phyloP scores from a whole-genome alignment of 352 stramenopile species.

The Globisporangium ultimum region DNA sequence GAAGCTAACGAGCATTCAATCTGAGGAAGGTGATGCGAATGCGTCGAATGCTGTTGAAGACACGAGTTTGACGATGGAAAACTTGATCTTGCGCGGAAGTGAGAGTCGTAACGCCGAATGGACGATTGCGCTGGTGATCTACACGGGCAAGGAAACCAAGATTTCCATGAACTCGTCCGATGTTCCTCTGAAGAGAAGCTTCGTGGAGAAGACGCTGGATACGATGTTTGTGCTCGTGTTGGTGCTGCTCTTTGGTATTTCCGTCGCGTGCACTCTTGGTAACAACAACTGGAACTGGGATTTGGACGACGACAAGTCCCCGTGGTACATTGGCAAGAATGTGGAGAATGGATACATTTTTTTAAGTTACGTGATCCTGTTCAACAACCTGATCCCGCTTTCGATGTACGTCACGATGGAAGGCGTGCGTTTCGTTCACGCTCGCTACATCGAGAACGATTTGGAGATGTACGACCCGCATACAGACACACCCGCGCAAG shows the following conservation, averaged over 20 bases:
- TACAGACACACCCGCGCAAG: constrained; percentile 71
- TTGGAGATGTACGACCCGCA: constrained; percentile 76
- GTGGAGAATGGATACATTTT: constrained; percentile 85
- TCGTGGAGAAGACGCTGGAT: constrained; percentile 84
- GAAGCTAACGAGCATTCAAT: constrained; percentile 28
- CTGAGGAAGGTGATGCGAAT: constrained; percentile 21
- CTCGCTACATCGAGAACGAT: constrained; percentile 82
- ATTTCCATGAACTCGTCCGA: constrained; percentile 81
- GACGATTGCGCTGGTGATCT: constrained; percentile 83
- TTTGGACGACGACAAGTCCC: constrained; percentile 36
- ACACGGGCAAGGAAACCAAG: constrained; percentile 82
- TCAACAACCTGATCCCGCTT: constrained; percentile 87
- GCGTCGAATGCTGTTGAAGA: constrained; percentile 14
- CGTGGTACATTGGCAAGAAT: constrained; percentile 65
- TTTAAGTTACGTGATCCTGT: constrained; percentile 87
- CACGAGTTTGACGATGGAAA: constrained; percentile 83
- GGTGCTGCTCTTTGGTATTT: constrained; percentile 84
- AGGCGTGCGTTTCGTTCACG: constrained; percentile 80
- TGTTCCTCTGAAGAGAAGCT: constrained; percentile 82
- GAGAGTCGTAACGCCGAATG: constrained; percentile 85
- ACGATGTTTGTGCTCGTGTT: constrained; percentile 88
- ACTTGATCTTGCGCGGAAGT: constrained; percentile 81
- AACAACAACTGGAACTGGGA: constrained; percentile 86
- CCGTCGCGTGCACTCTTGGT: constrained; percentile 73
- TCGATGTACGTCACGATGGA: constrained; percentile 90